Conservation (phyloP, 225 moss, liverwort and hornwort species). For the Marchantia polymorpha region DNA sequence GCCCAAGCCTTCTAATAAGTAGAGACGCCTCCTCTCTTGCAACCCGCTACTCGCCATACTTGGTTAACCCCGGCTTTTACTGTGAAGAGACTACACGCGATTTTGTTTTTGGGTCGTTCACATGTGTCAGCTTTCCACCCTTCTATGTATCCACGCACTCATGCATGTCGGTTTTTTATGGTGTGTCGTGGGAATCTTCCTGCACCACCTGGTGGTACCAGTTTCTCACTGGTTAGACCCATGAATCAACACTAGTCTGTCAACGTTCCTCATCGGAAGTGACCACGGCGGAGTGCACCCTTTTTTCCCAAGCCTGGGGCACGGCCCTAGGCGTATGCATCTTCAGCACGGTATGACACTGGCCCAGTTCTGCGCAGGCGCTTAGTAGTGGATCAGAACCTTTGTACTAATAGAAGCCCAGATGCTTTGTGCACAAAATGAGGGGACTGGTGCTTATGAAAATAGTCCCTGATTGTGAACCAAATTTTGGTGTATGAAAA, state of each 20-base stretch:
- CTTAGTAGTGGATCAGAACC: background rate
- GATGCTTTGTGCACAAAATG: slow-evolving; percentile 22
- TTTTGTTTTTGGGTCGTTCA: slow-evolving; percentile 14
- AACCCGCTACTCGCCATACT: slow-evolving; percentile 20
- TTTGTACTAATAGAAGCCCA: slow-evolving; percentile 17
- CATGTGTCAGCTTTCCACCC: background rate
- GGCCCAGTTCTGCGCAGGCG: background rate
- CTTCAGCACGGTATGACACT: background rate
- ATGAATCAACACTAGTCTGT: background rate
- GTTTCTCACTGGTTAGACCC: slow-evolving; percentile 7
- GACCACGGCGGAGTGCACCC: background rate
- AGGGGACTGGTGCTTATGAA: slow-evolving; percentile 6
- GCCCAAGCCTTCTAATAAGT: slow-evolving; percentile 20
- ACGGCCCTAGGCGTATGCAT: background rate
- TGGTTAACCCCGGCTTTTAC: slow-evolving; percentile 16
- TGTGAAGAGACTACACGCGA: slow-evolving; percentile 9
- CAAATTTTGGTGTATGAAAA: slow-evolving; percentile 13
- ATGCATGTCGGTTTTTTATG: slow-evolving; percentile 13
- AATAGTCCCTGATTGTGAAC: slow-evolving; percentile 20
- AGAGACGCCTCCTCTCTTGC: slow-evolving; percentile 23
- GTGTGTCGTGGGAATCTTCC: background rate
- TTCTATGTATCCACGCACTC: background rate
- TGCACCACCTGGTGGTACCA: background rate
- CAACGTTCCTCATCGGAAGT: background rate
- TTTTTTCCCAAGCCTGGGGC: background rate